These are phyloP conservation scores for Kwoniella sp. DNA, from an alignment of 768 basidiomycete genomes.

Conservation along the genomic window DNA sequence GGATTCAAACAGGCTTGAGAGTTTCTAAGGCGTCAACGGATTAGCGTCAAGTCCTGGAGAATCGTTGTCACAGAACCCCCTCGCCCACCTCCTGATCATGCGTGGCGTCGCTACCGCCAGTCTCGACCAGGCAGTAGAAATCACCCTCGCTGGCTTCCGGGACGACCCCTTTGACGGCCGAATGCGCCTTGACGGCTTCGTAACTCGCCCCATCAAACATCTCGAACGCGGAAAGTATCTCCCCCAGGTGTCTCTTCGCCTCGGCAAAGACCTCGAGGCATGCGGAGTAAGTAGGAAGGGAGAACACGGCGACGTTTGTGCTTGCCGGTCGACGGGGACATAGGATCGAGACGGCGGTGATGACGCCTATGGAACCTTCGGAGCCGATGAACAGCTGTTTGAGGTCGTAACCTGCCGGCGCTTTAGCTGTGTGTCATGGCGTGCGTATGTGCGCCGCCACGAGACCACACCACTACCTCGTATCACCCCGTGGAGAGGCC, in stretches of 20 bases:
- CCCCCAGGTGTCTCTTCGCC: slow-evolving; percentile 75
- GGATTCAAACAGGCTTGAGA: slow-evolving; percentile 69
- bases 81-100: slow-evolving; percentile 78
- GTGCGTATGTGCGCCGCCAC: too few species aligned
- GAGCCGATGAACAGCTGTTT: slow-evolving; percentile 99
- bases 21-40: slow-evolving; percentile 61
- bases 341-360: slow-evolving; percentile 91
- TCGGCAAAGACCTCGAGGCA: slow-evolving; percentile 77
- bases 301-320: slow-evolving; percentile 84
- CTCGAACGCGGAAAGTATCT: slow-evolving; percentile 95
- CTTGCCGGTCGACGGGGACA: slow-evolving; percentile 71
- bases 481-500: neutral
- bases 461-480: too few species aligned
- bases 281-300: slow-evolving; percentile 77
- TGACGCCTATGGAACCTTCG: slow-evolving; percentile 90
- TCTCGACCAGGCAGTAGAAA: slow-evolving; percentile 81
- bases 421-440: too few species aligned
- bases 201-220: slow-evolving; percentile 74
- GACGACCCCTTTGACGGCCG: slow-evolving; percentile 49
- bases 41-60: neutral
- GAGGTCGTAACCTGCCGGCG: slow-evolving; percentile 93
- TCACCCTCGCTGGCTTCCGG: slow-evolving; percentile 62
- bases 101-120: slow-evolving; percentile 80
- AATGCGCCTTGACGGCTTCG: slow-evolving; percentile 53
- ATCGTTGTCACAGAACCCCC: neutral